phyloP scores from a whole-genome alignment of 495 filamentous ascomycete genomes.

The Aspergillus funiculosus region DNA sequence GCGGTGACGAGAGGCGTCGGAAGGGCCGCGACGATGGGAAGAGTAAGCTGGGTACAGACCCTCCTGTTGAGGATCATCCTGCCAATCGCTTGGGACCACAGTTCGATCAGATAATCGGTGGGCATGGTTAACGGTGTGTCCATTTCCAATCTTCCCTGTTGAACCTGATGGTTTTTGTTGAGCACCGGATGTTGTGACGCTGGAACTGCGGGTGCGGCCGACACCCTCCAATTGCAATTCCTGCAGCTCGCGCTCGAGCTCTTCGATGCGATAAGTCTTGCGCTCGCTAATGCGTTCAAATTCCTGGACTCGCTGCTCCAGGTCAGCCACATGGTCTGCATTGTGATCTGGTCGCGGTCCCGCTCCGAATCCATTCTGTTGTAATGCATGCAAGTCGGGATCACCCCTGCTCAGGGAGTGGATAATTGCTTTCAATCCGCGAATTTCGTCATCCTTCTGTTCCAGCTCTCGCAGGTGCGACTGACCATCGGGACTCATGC shows the following conservation, averaged over 20 bases:
- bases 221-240: constrained; percentile 40
- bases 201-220: constrained; percentile 37
- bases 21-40: constrained; percentile 24
- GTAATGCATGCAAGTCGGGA: constrained; percentile 34
- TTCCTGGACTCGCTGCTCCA: constrained; percentile 75
- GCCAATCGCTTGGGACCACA: constrained; percentile 42
- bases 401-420: constrained; percentile 79
- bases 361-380: constrained; percentile 22
- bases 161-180: constrained; percentile 38
- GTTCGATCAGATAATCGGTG: constrained; percentile 45
- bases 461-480: constrained; percentile 67
- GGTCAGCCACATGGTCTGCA: constrained; percentile 33
- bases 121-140: constrained; percentile 26
- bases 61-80: constrained; percentile 31
- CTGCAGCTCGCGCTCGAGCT: constrained; percentile 83
- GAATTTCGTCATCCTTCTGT: constrained; percentile 94
- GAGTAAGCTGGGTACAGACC: constrained; percentile 27
- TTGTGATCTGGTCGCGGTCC: constrained; percentile 24
- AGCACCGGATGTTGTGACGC: constrained; percentile 33
- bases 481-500: constrained; percentile 45
- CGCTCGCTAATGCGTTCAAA: constrained; percentile 62
- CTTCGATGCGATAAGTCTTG: constrained; percentile 74
- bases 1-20: constrained; percentile 31
- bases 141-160: constrained; percentile 26
- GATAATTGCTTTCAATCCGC: constrained; percentile 94